phyloP scores from a whole-genome alignment of 352 stramenopile species.

The Phytopythium helicoides region DNA sequence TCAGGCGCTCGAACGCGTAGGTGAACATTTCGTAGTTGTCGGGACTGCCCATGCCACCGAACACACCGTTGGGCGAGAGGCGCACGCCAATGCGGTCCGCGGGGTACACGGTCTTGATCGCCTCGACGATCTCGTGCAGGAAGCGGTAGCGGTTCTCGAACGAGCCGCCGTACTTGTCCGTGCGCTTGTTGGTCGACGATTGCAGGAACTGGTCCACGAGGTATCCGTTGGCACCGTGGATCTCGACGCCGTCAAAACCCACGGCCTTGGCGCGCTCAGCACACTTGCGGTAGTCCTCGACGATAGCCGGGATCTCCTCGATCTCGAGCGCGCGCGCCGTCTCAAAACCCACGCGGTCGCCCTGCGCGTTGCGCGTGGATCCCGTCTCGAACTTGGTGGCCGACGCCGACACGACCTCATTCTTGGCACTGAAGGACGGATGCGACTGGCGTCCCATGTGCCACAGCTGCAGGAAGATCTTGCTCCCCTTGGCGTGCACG shows the following conservation, averaged over 20 bases:
- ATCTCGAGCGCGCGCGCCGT: slow-evolving; percentile 16
- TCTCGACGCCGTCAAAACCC: slow-evolving; percentile 44
- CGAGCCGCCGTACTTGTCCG: slow-evolving; percentile 76
- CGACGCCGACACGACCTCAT: slow-evolving; percentile 44
- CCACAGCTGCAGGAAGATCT: no score
- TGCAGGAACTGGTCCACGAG: slow-evolving; percentile 72
- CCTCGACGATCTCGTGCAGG: no score
- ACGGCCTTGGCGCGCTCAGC: slow-evolving; percentile 62
- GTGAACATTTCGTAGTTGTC: slow-evolving; percentile 37
- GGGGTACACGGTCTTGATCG: no score
- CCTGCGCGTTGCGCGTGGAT: slow-evolving; percentile 24
- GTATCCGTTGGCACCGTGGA: slow-evolving; percentile 86
- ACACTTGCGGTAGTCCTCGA: no score
- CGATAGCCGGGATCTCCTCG: slow-evolving; percentile 33
- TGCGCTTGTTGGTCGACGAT: slow-evolving; percentile 55
- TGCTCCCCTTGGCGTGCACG: no score
- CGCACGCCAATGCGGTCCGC: slow-evolving; percentile 33
- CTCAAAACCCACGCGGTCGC: slow-evolving; percentile 14
- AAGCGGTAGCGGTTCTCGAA: slow-evolving; percentile 79
- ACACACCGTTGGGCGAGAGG: slow-evolving; percentile 26
- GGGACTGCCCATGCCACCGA: slow-evolving; percentile 21
- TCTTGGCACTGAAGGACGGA: no score
- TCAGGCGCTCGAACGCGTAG: slow-evolving; percentile 29
- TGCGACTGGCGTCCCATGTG: no score
- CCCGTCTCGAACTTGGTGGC: slow-evolving; percentile 9